Evolutionary conservation across 371 early-diverging fungal species (phyloP).

Genomic region (Saksenaea vasiformis): DNA sequence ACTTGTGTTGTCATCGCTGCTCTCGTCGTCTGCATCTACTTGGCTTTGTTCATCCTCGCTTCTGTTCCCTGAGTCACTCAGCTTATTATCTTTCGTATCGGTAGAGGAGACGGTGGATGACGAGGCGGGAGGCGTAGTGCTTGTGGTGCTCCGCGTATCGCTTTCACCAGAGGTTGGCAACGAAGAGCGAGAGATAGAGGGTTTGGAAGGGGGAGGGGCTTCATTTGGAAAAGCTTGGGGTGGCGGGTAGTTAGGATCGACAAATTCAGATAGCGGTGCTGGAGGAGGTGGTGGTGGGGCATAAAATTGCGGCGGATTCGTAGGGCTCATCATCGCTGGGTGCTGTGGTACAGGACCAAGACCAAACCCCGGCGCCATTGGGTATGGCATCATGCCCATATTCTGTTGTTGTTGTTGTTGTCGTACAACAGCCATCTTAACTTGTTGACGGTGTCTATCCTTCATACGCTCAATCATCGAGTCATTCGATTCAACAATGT

Average conservation of each 20-base stretch:
- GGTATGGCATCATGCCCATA: slow-evolving; percentile 5
- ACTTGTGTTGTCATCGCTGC: slow-evolving; percentile 1
- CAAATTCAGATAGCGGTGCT: neutral
- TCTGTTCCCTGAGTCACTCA: neutral
- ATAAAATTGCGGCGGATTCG: slow-evolving; percentile 22
- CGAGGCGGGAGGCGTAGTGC: neutral
- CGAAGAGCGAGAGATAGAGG: slow-evolving; percentile 2
- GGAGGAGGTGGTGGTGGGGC: neutral
- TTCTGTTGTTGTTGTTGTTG: slow-evolving; percentile 32
- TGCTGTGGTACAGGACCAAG: slow-evolving; percentile 23
- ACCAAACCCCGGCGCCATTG: slow-evolving; percentile 5
- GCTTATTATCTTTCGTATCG: neutral
- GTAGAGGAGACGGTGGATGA: neutral
- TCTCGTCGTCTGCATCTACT: neutral
- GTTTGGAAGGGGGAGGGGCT: slow-evolving; percentile 8
- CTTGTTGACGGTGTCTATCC: slow-evolving; percentile 44
- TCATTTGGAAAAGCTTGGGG: neutral
- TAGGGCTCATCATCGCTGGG: slow-evolving; percentile 19
- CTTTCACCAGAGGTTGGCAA: slow-evolving; percentile 5
- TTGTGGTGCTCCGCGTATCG: neutral
- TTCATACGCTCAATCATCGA: slow-evolving; percentile 46
- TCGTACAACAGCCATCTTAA: slow-evolving; percentile 39
- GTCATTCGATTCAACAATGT: slow-evolving; percentile 30
- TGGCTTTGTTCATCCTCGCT: neutral
- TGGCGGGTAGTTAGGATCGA: neutral